Evolutionary conservation across 164 flowering plant genomes (phyloP).

Genomic region (Tetracentron sinense): DNA sequence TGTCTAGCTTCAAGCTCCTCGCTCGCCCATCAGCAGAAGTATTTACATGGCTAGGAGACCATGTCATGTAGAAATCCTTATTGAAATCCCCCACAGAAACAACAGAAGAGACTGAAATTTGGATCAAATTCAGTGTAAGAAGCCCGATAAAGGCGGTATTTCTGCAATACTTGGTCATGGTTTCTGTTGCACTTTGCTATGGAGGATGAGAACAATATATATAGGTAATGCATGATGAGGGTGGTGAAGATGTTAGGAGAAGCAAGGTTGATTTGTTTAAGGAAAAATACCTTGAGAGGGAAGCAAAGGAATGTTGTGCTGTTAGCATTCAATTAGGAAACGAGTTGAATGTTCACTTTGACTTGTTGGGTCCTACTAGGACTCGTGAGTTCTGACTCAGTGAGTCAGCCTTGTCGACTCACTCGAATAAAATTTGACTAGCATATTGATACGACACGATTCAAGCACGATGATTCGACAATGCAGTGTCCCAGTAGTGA

Average conservation of each 20-base stretch:
- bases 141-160: constrained; percentile 19
- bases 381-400: not conserved
- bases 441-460: not conserved
- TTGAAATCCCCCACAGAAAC: constrained; percentile 82
- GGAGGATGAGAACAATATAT: constrained; percentile 3
- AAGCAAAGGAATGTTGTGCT: constrained; percentile 46
- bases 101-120: constrained; percentile 43
- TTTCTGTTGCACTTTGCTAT: constrained; percentile 4
- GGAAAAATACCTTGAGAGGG: constrained; percentile 47
- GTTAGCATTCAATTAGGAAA: no score
- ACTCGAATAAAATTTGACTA: no score
- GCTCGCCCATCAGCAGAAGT: constrained; percentile 71
- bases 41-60: constrained; percentile 79
- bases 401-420: not conserved
- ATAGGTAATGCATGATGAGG: no score
- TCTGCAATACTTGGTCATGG: constrained; percentile 25
- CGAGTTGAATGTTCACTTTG: no score
- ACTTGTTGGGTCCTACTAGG: no score
- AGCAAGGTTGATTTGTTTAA: constrained; percentile 32
- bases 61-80: constrained; percentile 69
- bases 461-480: no score
- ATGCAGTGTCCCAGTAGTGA: no score
- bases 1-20: constrained; percentile 67
- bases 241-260: constrained; percentile 12
- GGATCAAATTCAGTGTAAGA: constrained; percentile 18